phyloP scores from a whole-genome alignment of 2,329 filamentous ascomycete genomes.

The Penicillium sp. region DNA sequence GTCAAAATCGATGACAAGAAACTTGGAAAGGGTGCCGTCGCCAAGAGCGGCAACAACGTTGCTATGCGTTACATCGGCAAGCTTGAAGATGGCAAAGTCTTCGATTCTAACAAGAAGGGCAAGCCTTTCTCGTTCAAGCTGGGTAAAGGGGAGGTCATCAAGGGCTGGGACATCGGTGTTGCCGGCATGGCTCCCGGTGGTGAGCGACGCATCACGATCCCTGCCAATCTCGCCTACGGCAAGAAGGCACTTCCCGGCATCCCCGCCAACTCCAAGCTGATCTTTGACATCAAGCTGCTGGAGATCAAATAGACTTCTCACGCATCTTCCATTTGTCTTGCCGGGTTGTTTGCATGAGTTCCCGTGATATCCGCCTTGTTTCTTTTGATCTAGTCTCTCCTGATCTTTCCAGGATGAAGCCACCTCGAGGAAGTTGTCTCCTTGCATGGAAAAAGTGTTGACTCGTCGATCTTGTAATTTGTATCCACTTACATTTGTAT shows the following conservation, averaged over 20 bases:
- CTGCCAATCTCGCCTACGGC: slow-evolving; percentile 82
- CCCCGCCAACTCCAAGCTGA: slow-evolving; percentile 80
- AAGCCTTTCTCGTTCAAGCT: slow-evolving; percentile 96
- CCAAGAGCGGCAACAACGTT: slow-evolving; percentile 85
- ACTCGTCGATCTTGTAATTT: slow-evolving; percentile 10
- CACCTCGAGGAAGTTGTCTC: slow-evolving; percentile 26
- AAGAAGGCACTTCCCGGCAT: slow-evolving; percentile 77
- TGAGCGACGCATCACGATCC: slow-evolving; percentile 88
- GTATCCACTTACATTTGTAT: slow-evolving; percentile 14
- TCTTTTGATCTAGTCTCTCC: slow-evolving; percentile 25
- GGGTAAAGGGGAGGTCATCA: slow-evolving; percentile 92
- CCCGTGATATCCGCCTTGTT: slow-evolving; percentile 37
- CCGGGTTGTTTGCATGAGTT: slow-evolving; percentile 29
- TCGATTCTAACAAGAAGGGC: slow-evolving; percentile 98
- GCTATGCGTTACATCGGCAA: slow-evolving; percentile 98
- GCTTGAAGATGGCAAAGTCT: slow-evolving; percentile 87
- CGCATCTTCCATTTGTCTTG: slow-evolving; percentile 12
- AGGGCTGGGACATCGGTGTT: slow-evolving; percentile 96
- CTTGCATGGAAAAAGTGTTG: slow-evolving; percentile 22
- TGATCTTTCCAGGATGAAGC: slow-evolving; percentile 31
- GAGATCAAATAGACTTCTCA: slow-evolving; percentile 64
- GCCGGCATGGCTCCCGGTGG: slow-evolving; percentile 87
- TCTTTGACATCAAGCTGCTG: slow-evolving; percentile 85
- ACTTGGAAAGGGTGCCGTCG: slow-evolving; percentile 72
- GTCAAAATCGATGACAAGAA: slow-evolving; percentile 96